Base-by-base conservation (phyloP, 306 rosid species). In the Pterocarpus macrocarpus region DNA sequence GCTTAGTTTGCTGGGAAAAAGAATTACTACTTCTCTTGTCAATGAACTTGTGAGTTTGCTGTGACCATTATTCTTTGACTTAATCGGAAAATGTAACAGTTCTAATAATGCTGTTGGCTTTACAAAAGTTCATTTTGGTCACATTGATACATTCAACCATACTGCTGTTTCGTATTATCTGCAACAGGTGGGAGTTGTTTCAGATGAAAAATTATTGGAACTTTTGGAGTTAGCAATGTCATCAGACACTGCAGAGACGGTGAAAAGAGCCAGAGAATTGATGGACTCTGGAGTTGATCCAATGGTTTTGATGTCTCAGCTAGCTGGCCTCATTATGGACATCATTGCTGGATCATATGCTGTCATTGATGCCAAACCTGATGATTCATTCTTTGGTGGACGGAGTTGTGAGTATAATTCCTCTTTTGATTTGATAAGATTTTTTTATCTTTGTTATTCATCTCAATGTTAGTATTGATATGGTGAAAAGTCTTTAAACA, bases 251-350 rank as follows among this genome's bases (percentile, higher is more conserved):
- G 91, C 93, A 64, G 97, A 93, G 88, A 95, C 99, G 6, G 99
- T 95, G 87, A 95, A 91, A 84, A 89, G 88, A 79, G 94, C 99
- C 71, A 92, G 99, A 81, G 97, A 93, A 80, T 79, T 95, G 94
- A 95, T 95, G 97, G 97, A 95, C 81, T 90, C 94, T 8, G 98
- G 97, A 64, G 92, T 90, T 81, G 98, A 93, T 90, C 99, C 99
- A 71, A 83, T 91, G 90, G 94, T 90, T 86, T 93, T 95, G 80
- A 93, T 93, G 96, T 88, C 97, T 85, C 99, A 95, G 85, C 90
- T 95, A 66, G 97, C 99, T 63, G 91, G 91, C 81, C 90, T 95
- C 67, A 95, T 95, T 78, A 95, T 95, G 99, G 99, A 95, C 84
- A 92, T 95, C 75, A 95, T 95, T 84, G 98, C 98, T 44, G 98